Conservation (phyloP, 345 rosid species). For the Hypericum androsaemum region DNA sequence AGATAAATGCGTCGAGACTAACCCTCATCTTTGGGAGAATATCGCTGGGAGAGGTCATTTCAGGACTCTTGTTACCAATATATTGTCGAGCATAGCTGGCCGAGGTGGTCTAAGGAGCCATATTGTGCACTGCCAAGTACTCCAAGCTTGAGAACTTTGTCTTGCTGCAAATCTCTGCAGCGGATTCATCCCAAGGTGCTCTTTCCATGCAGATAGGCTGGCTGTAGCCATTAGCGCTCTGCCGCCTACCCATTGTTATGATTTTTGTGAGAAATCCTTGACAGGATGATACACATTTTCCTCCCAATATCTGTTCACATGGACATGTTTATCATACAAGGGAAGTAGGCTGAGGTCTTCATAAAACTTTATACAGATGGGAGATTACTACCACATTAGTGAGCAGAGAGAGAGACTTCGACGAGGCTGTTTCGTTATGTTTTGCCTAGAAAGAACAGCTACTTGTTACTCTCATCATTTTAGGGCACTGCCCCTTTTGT, state of each 20-base stretch:
- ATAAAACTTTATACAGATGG: too few relatives aligned
- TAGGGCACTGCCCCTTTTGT: conserved; percentile 14
- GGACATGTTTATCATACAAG: too few relatives aligned
- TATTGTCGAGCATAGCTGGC: conserved; percentile 93
- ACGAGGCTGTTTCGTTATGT: conserved; percentile 20
- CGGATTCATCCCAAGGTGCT: too few relatives aligned
- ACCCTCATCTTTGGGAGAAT: conserved; percentile 80
- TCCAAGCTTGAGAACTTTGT: conserved; percentile 57
- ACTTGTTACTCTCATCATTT: conserved; percentile 29
- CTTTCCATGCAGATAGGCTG: conserved; percentile 2
- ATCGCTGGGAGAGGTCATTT: conserved; percentile 73
- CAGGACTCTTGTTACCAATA: conserved; percentile 60
- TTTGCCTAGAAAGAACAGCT: conserved; percentile 20
- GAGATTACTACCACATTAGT: background rate
- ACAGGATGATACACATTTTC: too few relatives aligned
- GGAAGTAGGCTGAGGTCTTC: too few relatives aligned
- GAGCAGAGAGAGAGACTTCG: conserved; percentile 14
- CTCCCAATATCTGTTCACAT: too few relatives aligned
- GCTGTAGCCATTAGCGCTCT: background rate
- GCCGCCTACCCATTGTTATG: too few relatives aligned
- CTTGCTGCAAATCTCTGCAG: conserved; percentile 11
- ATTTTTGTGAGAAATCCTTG: too few relatives aligned
- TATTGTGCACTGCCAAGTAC: conserved; percentile 90
- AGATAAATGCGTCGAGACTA: conserved; percentile 46
- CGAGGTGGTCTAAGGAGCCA: conserved; percentile 76